phyloP scores from a whole-genome alignment of 2,329 filamentous ascomycete genomes.

The Cordyceps militaris region DNA sequence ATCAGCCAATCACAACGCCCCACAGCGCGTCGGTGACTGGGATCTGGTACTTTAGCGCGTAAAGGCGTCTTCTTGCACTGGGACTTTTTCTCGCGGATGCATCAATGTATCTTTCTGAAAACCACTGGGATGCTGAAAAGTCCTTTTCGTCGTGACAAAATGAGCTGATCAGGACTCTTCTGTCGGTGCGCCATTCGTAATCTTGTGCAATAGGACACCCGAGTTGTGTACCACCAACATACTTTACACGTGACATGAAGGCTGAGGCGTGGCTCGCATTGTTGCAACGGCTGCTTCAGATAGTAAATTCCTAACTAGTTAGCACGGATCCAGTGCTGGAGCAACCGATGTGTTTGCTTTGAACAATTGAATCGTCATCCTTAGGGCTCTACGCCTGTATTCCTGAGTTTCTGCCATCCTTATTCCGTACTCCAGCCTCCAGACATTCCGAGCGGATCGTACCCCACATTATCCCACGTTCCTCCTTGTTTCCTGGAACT shows the following conservation, averaged over 20 bases:
- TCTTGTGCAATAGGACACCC: neutral
- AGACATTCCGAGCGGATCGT: neutral
- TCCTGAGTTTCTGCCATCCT: too few relatives aligned
- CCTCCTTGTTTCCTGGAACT: neutral
- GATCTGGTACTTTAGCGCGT: conserved; percentile 2
- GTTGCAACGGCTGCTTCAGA: neutral
- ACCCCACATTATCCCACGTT: neutral
- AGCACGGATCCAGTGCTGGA: neutral
- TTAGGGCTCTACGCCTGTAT: too few relatives aligned
- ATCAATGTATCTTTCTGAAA: neutral
- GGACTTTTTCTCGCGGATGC: neutral
- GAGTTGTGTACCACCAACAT: conserved; percentile 1
- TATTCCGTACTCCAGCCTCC: neutral
- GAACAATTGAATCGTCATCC: neutral
- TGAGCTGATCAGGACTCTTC: neutral
- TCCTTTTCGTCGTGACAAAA: neutral
- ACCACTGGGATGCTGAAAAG: neutral
- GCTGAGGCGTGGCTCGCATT: neutral
- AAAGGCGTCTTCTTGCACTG: neutral
- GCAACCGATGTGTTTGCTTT: neutral
- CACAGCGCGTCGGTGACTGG: conserved; percentile 6
- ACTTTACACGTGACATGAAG: conserved; percentile 7
- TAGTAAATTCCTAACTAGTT: too few relatives aligned
- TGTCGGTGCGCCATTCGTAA: neutral
- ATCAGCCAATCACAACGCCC: conserved; percentile 22